A percentile compares a stretch with the other conserved stretches of the same genome.
Evolutionary conservation across 2,329 filamentous ascomycete genomes (phyloP).

Genomic region (Daldinia sp.): DNA sequence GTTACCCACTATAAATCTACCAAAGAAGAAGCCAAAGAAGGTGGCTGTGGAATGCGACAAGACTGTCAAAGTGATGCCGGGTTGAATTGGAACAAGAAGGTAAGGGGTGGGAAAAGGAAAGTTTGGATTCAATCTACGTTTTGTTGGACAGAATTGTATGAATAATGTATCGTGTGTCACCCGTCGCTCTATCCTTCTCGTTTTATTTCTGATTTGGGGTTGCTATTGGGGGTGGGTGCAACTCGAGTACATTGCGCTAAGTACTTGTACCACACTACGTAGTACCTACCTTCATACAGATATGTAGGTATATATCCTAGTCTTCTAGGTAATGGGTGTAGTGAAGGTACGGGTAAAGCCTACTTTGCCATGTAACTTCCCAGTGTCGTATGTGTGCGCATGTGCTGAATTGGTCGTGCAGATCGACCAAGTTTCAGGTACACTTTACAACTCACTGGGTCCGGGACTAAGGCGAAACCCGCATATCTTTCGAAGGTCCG

Average conservation of each 20-base stretch:
- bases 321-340: too few relatives aligned
- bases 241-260: neutral
- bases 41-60: slow-evolving; percentile 33
- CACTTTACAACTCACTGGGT: slow-evolving; percentile 27
- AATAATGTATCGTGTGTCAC: slow-evolving; percentile 31
- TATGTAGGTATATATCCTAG: too few relatives aligned
- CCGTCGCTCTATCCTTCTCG: slow-evolving; percentile 14
- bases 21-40: slow-evolving; percentile 18
- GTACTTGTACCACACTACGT: neutral
- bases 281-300: too few relatives aligned
- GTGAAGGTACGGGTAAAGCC: too few relatives aligned
- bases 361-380: too few relatives aligned
- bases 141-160: slow-evolving; percentile 16
- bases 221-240: neutral
- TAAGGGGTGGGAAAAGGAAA: slow-evolving; percentile 1
- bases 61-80: slow-evolving; percentile 13
- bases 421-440: slow-evolving; percentile 44
- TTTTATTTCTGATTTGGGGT: slow-evolving; percentile 23
- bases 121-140: slow-evolving; percentile 1
- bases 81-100: slow-evolving; percentile 7
- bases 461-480: slow-evolving; percentile 26
- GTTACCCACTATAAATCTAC: slow-evolving; percentile 39
- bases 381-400: neutral
- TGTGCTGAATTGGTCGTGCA: slow-evolving; percentile 39
- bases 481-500: slow-evolving; percentile 32